Evolutionary conservation across 2,329 filamentous ascomycete genomes (phyloP), one percentile per base, ranked within the genome.

Genomic region (Microdochium nivale): DNA sequence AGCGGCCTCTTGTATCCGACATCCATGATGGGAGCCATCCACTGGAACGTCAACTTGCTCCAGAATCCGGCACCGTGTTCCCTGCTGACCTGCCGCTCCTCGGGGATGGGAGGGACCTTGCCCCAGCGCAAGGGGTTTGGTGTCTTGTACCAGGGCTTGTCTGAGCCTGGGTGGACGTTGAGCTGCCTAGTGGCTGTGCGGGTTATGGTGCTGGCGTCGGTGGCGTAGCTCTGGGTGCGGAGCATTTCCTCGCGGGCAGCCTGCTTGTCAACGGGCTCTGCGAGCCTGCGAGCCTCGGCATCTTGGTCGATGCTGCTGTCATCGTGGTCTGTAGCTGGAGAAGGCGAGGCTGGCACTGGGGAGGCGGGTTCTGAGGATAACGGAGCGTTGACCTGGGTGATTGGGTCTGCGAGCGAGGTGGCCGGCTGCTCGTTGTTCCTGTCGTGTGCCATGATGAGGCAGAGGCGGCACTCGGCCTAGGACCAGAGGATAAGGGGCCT

Each of bases 1-100:
- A 99, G 77, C 2, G 84, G 82, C 14, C 94, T 84, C 63, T 89
- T 84, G 68, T 96, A 97, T 33, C 94, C 94, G 37, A 83, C 85
- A 56, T 70, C 77, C 91, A 97, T 97, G 51, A 97, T 65, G 1
- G 89, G 85, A 1, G 83, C 83, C 77, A 96, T 92, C 92, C 92
- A 97, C 65, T 90, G 82, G 64, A 96, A 97, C 3, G 86, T 86
- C 23, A 95, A 66, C 52, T 76, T 66, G 69, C 88, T 95, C 56
- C 94, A 78, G 62, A 90, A 85, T 2, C 79, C 72, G 4, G 91
- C 91, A 3, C 72, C 76, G 64, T 89, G 76, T 69, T 96, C 91
- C 55, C 79, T 80, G 5, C 82, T 90, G 0, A 75, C 65, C 7
- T 59, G 60, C 52, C 74, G 73, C 59, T 75, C 73, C 48, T 76